These are phyloP conservation scores for Fraxinus excelsior DNA, from an alignment of 257 asterid species.

Conservation along the genomic window DNA sequence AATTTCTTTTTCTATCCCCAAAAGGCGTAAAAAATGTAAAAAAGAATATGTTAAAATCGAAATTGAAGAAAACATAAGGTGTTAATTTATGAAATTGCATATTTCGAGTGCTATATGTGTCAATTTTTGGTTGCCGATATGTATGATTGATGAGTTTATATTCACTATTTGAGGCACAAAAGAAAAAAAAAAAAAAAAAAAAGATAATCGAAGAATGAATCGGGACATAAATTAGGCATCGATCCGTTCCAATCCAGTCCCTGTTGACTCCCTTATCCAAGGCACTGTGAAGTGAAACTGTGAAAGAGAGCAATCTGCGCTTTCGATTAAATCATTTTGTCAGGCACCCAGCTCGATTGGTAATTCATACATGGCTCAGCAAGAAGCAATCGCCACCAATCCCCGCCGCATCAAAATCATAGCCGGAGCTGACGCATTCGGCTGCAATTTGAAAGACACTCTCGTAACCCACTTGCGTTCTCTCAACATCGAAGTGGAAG, in stretches of 20 bases:
- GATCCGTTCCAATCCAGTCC: background rate
- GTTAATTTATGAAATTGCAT: no score
- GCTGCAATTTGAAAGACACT: slow-evolving; percentile 57
- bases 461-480: slow-evolving; percentile 60
- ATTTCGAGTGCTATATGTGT: no score
- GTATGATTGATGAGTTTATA: no score
- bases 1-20: no score
- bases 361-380: slow-evolving; percentile 42
- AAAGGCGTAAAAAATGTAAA: no score
- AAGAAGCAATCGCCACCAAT: slow-evolving; percentile 25
- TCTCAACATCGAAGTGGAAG: slow-evolving; percentile 69
- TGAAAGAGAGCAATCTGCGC: background rate
- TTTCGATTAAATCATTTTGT: background rate
- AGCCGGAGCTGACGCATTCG: slow-evolving; percentile 83
- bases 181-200: no score
- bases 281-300: background rate
- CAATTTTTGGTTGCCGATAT: no score
- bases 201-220: background rate
- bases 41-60: no score
- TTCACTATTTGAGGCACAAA: no score
- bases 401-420: slow-evolving; percentile 53
- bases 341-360: background rate
- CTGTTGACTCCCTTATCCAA: background rate
- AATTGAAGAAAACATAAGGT: no score
- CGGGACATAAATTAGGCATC: background rate